Conservation (phyloP, 345 rosid genomes). For the Geranium brycei region DNA sequence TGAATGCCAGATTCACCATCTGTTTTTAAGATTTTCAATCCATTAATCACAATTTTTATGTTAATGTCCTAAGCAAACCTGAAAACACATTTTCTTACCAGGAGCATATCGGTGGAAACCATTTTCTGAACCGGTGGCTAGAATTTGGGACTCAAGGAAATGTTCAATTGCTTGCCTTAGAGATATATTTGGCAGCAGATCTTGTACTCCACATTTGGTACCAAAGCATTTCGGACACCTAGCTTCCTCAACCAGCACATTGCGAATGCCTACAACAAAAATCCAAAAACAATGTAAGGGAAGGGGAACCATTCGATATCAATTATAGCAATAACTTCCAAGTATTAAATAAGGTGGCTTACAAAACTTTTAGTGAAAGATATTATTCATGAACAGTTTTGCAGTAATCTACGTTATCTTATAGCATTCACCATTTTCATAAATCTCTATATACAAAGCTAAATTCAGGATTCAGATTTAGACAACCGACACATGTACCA, state of each 20-base stretch:
- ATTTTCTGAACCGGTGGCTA: constrained; percentile 16
- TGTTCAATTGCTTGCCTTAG: constrained; percentile 34
- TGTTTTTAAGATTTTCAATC: constrained; percentile 11
- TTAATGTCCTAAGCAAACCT: not conserved
- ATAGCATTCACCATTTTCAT: not conserved
- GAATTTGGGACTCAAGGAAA: constrained; percentile 26
- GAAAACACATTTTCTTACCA: constrained; percentile 16
- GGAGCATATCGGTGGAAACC: constrained; percentile 21
- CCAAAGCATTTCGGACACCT: constrained; percentile 39
- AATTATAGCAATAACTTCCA: not conserved
- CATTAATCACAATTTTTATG: not conserved
- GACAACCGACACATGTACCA: not conserved
- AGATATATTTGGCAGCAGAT: constrained; percentile 42
- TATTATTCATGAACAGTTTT: not conserved
- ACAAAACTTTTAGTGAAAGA: not conserved
- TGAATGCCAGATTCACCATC: constrained; percentile 51
- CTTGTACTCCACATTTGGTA: constrained; percentile 22
- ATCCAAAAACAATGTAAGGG: not conserved
- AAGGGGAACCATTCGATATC: not conserved
- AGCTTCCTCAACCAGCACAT: constrained; percentile 24
- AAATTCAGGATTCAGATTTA: not conserved
- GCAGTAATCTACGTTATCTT: not conserved
- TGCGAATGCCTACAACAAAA: constrained; percentile 25
- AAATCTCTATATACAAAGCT: not conserved
- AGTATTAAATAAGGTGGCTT: not conserved